A percentile compares a stretch with the other conserved stretches of the same genome.
These are phyloP conservation scores for Hypoxylon cercidicola DNA, from an alignment of 495 filamentous ascomycete species.

Conservation along the genomic window DNA sequence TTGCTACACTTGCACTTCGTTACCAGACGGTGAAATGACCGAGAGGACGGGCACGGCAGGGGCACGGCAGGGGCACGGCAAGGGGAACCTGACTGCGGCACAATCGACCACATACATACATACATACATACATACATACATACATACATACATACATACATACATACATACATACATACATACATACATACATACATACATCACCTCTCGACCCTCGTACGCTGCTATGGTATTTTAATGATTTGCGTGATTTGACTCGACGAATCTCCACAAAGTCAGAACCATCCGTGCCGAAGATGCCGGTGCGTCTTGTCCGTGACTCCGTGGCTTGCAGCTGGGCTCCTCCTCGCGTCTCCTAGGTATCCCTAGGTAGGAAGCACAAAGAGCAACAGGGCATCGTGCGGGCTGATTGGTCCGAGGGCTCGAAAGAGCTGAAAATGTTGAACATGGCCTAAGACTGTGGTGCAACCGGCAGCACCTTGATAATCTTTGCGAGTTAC, in stretches of 20 bases:
- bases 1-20: conserved; percentile 27
- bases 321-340: conserved; percentile 36
- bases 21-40: conserved; percentile 25
- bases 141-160: no score
- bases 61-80: conserved; percentile 12
- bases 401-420: conserved; percentile 32
- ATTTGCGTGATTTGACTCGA: conserved; percentile 28
- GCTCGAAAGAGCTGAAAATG: conserved; percentile 36
- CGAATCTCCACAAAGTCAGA: conserved; percentile 30
- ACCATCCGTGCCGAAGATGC: conserved; percentile 41
- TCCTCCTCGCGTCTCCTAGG: conserved; percentile 28
- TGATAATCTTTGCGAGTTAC: conserved; percentile 8
- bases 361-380: conserved; percentile 19
- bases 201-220: conserved; percentile 6
- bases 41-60: conserved; percentile 27
- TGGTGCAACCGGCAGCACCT: background rate
- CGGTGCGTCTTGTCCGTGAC: conserved; percentile 37
- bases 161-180: no score
- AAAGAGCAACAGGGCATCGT: conserved; percentile 16
- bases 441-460: background rate
- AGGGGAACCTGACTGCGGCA: conserved; percentile 18
- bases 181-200: conserved; percentile 20
- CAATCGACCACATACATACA: no score
- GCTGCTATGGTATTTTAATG: conserved; percentile 6
- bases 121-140: no score